These are phyloP conservation scores for Fusarium verrucosum DNA, from an alignment of 2,329 filamentous ascomycete genomes.

Conservation along the genomic window DNA sequence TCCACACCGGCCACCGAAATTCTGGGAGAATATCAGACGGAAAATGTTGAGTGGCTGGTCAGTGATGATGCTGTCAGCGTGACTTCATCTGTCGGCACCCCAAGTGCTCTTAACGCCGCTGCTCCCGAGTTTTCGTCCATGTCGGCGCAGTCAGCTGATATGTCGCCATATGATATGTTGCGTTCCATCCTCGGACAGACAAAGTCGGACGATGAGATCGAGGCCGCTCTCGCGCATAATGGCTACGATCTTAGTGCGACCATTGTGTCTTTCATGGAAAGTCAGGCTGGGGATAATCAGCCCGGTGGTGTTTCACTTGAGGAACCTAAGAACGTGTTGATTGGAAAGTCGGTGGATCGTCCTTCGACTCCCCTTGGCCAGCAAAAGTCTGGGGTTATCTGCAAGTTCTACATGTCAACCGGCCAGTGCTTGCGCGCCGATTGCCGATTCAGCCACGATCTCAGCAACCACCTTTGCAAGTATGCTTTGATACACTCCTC, in stretches of 20 bases:
- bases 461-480: slow-evolving; percentile 98
- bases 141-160: slow-evolving; percentile 77
- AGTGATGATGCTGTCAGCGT: slow-evolving; percentile 86
- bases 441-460: slow-evolving; percentile 95
- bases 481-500: slow-evolving; percentile 61
- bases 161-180: slow-evolving; percentile 98
- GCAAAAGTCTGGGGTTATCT: slow-evolving; percentile 87
- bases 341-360: slow-evolving; percentile 90
- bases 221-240: slow-evolving; percentile 86
- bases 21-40: slow-evolving; percentile 89
- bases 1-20: slow-evolving; percentile 82
- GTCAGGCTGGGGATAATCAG: slow-evolving; percentile 56
- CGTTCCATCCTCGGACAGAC: slow-evolving; percentile 92
- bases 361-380: slow-evolving; percentile 80
- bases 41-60: slow-evolving; percentile 97
- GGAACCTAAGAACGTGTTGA: slow-evolving; percentile 74
- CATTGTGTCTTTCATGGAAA: slow-evolving; percentile 86
- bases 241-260: slow-evolving; percentile 94
- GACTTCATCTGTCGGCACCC: slow-evolving; percentile 74
- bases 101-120: slow-evolving; percentile 78
- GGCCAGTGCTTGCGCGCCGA: slow-evolving; percentile 96
- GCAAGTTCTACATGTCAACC: slow-evolving; percentile 95
- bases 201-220: slow-evolving; percentile 92
- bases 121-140: slow-evolving; percentile 78
- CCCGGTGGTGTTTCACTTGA: slow-evolving; percentile 50